Evolutionary conservation across 73 alveolate genomes (phyloP).

Genomic region (Paramecium caudatum): DNA sequence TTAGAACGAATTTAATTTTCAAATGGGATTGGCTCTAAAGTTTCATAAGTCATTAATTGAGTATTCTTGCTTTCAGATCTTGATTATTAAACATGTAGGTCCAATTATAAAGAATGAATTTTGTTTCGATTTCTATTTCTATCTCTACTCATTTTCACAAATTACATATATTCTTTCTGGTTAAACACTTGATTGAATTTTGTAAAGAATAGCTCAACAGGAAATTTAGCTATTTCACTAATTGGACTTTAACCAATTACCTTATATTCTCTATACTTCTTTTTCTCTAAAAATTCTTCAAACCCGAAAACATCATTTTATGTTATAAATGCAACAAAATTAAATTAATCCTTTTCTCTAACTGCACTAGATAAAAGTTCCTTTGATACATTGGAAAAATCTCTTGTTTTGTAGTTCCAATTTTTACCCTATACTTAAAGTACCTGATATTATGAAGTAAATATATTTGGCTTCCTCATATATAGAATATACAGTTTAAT

Average conservation of each 20-base stretch:
- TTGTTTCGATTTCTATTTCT: not conserved
- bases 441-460: not conserved
- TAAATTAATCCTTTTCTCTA: not conserved
- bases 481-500: not conserved
- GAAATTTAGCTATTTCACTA: not conserved
- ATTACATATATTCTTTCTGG: not conserved
- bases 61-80: not conserved
- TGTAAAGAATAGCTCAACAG: not conserved
- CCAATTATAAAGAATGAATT: not conserved
- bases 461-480: not conserved
- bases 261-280: not conserved
- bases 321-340: not conserved
- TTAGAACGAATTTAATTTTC: not conserved
- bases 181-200: constrained; percentile 3
- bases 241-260: not conserved
- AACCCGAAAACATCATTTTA: constrained; percentile 1
- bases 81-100: constrained; percentile 24
- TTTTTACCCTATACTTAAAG: not conserved
- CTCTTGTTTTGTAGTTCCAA: not conserved
- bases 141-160: not conserved
- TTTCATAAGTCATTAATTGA: not conserved
- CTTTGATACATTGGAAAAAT: not conserved
- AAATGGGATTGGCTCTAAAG: constrained; percentile 32
- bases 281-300: not conserved
- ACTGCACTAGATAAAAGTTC: not conserved